A percentile compares a stretch with the other conserved stretches of the same genome.
Evolutionary conservation across 1,284 basidiomycete species (phyloP).

Genomic region (Trichosporon inkin): DNA sequence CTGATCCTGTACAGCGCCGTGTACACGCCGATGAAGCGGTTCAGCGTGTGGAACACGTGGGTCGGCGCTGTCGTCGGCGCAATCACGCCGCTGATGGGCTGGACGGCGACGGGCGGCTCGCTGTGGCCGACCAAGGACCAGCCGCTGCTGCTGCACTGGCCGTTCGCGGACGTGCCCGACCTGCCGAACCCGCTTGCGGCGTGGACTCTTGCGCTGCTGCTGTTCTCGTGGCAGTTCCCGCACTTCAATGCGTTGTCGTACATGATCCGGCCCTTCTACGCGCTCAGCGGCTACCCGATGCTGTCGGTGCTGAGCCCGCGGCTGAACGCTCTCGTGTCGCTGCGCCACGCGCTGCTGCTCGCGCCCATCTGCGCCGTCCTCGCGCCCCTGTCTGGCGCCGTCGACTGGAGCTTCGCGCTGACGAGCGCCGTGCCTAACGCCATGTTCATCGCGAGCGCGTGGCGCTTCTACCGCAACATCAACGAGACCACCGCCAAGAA

Average conservation of each 20-base stretch:
- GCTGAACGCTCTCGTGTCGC: conserved; percentile 77
- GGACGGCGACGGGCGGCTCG: conserved; percentile 86
- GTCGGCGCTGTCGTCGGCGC: conserved; percentile 88
- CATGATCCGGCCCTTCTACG: conserved; percentile 81
- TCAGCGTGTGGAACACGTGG: conserved; percentile 88
- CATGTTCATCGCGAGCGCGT: conserved; percentile 66
- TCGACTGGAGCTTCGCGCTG: conserved; percentile 79
- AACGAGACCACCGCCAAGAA: conserved; percentile 71
- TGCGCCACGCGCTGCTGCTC: conserved; percentile 77
- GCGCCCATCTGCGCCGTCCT: conserved; percentile 75
- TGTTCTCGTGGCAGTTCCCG: conserved; percentile 98
- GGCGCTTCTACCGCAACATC: conserved; percentile 64
- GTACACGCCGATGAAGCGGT: conserved; percentile 94
- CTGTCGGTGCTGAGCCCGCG: conserved; percentile 73
- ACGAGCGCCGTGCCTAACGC: conserved; percentile 74
- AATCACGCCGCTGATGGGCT: conserved; percentile 94
- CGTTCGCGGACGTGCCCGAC: conserved; percentile 21
- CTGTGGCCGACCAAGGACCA: conserved; percentile 63
- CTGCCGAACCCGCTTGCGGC: conserved; percentile 67
- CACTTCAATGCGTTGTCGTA: conserved; percentile 96
- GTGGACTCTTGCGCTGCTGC: conserved; percentile 68
- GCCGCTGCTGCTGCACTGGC: conserved; percentile 52
- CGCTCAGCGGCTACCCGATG: conserved; percentile 92
- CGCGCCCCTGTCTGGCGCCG: conserved; percentile 79
- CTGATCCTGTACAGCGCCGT: conserved; percentile 84